A percentile compares a stretch with the other conserved stretches of the same genome.
These are phyloP conservation scores for Teunomyces funiuensis DNA, from an alignment of 805 yeast species.

Conservation along the genomic window DNA sequence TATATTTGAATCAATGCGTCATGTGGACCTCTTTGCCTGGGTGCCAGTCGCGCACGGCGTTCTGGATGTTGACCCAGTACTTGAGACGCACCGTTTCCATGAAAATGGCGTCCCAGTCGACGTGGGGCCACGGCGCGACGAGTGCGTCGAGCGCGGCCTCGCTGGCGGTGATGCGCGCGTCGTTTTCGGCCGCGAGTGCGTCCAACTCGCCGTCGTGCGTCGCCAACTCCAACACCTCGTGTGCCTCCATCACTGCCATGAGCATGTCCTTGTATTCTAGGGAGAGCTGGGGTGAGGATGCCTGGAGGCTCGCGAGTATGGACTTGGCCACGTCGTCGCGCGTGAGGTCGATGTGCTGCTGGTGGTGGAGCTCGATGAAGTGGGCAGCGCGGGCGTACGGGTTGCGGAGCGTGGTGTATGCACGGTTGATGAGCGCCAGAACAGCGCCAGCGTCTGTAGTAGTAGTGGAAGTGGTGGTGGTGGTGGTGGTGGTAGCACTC, in stretches of 20 bases:
- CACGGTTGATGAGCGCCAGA: conserved; percentile 58
- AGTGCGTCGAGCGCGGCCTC: conserved; percentile 48
- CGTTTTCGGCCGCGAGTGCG: conserved; percentile 53
- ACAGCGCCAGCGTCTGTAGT: background rate
- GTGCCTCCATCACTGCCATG: conserved; percentile 78
- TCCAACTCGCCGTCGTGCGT: conserved; percentile 57
- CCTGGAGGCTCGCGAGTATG: conserved; percentile 43
- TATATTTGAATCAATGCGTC: conserved; percentile 53
- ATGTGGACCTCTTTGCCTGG: conserved; percentile 64
- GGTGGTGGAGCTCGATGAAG: conserved; percentile 35
- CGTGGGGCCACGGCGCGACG: conserved; percentile 33
- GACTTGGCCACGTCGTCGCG: conserved; percentile 53
- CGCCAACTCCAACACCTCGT: conserved; percentile 77
- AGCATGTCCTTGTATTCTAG: conserved; percentile 54
- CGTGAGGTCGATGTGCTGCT: conserved; percentile 48
- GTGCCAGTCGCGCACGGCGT: conserved; percentile 76
- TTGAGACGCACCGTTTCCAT: conserved; percentile 68
- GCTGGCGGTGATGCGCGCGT: conserved; percentile 48
- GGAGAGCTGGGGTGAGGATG: conserved; percentile 28
- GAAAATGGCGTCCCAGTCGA: conserved; percentile 58
- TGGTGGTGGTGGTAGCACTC: conserved; percentile 37
- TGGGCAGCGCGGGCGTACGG: conserved; percentile 62
- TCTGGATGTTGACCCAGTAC: conserved; percentile 79
- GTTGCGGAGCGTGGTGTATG: conserved; percentile 66
- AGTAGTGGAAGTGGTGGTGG: no score